Percentiles rank a stretch among this genome's conserved stretches.
Conservation (phyloP, 176 grass and related monocot genomes). For the sorghum (Sorghum bicolor) region Sorghum_bicolor_NCBIv3 NC_012872.2:8990001-8990500, state of each 20-base stretch:
- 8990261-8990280: not conserved
- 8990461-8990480: not conserved
- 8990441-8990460: not conserved
- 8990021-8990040: not conserved
- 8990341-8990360: not conserved
- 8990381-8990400: not conserved
- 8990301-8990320: not conserved
- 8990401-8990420: not conserved
- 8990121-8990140: not conserved
- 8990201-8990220: not conserved
- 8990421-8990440: not conserved
- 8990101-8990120: not conserved
- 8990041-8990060: not conserved
- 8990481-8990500: slow-evolving; percentile 62
- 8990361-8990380: not conserved
- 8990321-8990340: not conserved
- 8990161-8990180: not conserved
- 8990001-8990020: not conserved
- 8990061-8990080: not conserved
- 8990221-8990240: not conserved
- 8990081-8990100: not conserved
- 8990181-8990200: not conserved
- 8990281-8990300: not conserved
- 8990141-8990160: not conserved
- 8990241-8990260: not conserved